Base-by-base conservation (phyloP, 345 rosid genomes). In the Angophora floribunda region DNA sequence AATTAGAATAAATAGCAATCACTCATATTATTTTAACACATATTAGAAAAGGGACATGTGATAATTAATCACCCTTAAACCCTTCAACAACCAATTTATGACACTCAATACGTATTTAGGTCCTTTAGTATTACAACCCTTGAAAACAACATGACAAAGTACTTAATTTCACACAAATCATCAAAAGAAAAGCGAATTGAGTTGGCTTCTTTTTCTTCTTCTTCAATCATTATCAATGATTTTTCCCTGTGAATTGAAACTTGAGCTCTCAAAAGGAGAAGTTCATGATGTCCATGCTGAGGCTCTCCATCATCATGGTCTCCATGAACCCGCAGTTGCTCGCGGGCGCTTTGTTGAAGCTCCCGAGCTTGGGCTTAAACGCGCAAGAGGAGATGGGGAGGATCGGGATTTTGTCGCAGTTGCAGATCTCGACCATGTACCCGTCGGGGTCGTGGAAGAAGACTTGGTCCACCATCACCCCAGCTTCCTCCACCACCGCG, bases 391-490 rank as follows among this genome's bases (percentile, higher is more conserved):
- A 61, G 4, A 92, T 87, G 24, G 94, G 94, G 45, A 92, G 53
- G 57, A 92, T 90, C 0, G 94, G 94, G 47, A 92, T 89, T n/a
- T 85, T 90, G 49, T 92, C 94, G 15, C 94, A 92, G 61, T 91
- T 88, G 92, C 94, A 92, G 24, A 92, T 90, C 91, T 92, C 94
- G 13, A 92, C 32, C 94, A 92, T 92, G 88, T 90, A 91, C 2
- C 94, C 94, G 32, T 92, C 94, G 16, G 94, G 94, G 86, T 92
- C 94, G 9, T 92, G 94, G 88, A 92, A 92, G 89, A 92, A 92
- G 45, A 92, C 88, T 61, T 92, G 94, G 84, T 92, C 94, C 17
- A 92, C 93, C 4, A 84, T 88, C 26, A 89, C 89, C 2, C 93
- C 94, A 9, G 87, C 92, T 90, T 92, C 94, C 80, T 91, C 94